Evolutionary conservation across 2,329 filamentous ascomycete genomes (phyloP).

Genomic region (Chaetomiaceae sp.): DNA sequence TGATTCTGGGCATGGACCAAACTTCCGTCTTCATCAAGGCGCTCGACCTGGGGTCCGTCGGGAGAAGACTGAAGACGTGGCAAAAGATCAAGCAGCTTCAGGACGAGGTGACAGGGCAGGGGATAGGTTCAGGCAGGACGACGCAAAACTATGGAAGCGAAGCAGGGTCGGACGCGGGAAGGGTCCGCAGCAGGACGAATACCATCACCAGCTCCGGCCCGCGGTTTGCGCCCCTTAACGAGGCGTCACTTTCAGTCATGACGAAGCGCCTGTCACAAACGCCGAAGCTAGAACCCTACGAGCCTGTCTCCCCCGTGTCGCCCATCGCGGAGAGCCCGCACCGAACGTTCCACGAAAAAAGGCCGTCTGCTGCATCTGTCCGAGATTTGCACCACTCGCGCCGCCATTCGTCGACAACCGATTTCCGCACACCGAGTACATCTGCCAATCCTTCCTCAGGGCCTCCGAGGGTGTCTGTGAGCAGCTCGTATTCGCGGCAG

Average conservation of each 20-base stretch:
- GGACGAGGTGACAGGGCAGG: slow-evolving; percentile 67
- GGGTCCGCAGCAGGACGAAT: slow-evolving; percentile 51
- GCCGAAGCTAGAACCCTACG: slow-evolving; percentile 40
- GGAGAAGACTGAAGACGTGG: slow-evolving; percentile 87
- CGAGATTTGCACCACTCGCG: slow-evolving; percentile 78
- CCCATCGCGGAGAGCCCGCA: slow-evolving; percentile 43
- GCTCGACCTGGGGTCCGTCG: slow-evolving; percentile 88
- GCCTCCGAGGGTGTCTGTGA: slow-evolving; percentile 41
- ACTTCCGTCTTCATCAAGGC: slow-evolving; percentile 93
- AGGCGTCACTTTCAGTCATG: slow-evolving; percentile 44
- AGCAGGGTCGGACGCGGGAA: slow-evolving; percentile 50
- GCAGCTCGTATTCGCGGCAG: slow-evolving; percentile 39
- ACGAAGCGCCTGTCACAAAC: slow-evolving; percentile 49
- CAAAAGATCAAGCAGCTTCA: slow-evolving; percentile 92
- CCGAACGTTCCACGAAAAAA: slow-evolving; percentile 47
- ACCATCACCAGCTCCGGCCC: slow-evolving; percentile 48
- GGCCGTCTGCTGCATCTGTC: slow-evolving; percentile 76
- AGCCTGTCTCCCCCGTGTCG: slow-evolving; percentile 39
- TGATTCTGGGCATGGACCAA: slow-evolving; percentile 91
- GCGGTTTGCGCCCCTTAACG: slow-evolving; percentile 38
- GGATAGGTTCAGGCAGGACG: slow-evolving; percentile 42
- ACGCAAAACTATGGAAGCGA: slow-evolving; percentile 57
- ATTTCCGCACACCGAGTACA: slow-evolving; percentile 51
- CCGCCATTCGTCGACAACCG: slow-evolving; percentile 76
- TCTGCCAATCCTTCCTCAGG: slow-evolving; percentile 29